phyloP scores from a whole-genome alignment of 768 basidiomycete genomes.

The Clathrus columnatus region DNA sequence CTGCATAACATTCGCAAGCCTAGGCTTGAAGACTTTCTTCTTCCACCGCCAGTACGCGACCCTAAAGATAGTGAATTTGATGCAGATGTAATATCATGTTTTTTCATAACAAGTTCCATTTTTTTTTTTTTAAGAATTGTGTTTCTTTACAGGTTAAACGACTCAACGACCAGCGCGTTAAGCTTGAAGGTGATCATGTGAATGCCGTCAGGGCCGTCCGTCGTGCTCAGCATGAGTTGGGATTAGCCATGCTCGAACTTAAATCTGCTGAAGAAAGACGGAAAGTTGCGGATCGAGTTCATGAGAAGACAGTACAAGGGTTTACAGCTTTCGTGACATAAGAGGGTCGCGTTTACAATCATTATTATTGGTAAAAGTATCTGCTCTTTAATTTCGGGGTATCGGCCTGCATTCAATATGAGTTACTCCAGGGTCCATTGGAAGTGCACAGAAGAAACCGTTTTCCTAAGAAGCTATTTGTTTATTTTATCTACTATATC shows the following conservation, averaged over 20 bases:
- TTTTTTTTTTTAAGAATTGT: neutral
- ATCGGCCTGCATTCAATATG: slow-evolving; percentile 66
- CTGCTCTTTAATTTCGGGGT: slow-evolving; percentile 20
- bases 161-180: slow-evolving; percentile 30
- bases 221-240: slow-evolving; percentile 53
- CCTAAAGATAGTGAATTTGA: slow-evolving; percentile 19
- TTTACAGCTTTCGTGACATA: neutral
- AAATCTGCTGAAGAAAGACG: slow-evolving; percentile 50
- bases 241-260: slow-evolving; percentile 50
- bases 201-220: slow-evolving; percentile 32
- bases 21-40: slow-evolving; percentile 4
- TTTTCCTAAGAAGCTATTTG: slow-evolving; percentile 32
- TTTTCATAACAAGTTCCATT: neutral
- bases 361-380: neutral
- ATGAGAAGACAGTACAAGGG: slow-evolving; percentile 5
- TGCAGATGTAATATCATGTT: slow-evolving; percentile 10
- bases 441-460: slow-evolving; percentile 62
- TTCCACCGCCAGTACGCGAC: neutral
- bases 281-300: slow-evolving; percentile 36
- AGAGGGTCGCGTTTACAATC: no score
- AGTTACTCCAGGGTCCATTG: slow-evolving; percentile 55
- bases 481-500: neutral
- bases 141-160: slow-evolving; percentile 24
- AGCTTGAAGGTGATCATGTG: slow-evolving; percentile 32
- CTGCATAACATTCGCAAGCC: neutral